Percentiles rank a stretch among this genome's conserved stretches.
phyloP scores from a whole-genome alignment of 2,329 filamentous ascomycete species.

The Colletotrichum musicola region DNA sequence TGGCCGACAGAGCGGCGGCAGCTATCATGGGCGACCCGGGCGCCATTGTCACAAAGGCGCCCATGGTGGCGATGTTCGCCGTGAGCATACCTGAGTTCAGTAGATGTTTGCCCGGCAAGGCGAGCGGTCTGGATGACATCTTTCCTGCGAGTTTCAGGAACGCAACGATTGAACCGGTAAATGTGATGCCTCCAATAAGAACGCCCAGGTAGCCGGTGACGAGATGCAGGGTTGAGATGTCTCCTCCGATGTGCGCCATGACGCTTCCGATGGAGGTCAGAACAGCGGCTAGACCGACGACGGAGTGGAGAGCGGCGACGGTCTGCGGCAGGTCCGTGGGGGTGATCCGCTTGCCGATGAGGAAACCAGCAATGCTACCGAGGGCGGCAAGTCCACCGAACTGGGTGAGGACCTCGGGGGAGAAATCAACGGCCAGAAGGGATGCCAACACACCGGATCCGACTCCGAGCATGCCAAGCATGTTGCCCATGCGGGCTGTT shows the following conservation, averaged over 20 bases:
- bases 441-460: conserved; percentile 86
- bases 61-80: conserved; percentile 85
- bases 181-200: conserved; percentile 88
- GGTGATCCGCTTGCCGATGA: conserved; percentile 89
- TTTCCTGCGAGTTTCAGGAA: conserved; percentile 88
- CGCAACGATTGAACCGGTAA: conserved; percentile 90
- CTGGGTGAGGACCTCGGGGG: conserved; percentile 81
- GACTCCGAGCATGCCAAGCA: conserved; percentile 88
- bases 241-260: conserved; percentile 61
- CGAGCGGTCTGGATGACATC: conserved; percentile 82
- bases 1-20: conserved; percentile 81
- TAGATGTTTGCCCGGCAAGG: conserved; percentile 79
- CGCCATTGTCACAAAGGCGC: conserved; percentile 84
- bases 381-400: conserved; percentile 81
- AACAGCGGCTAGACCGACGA: conserved; percentile 89
- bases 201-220: conserved; percentile 90
- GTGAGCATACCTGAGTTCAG: conserved; percentile 82
- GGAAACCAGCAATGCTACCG: conserved; percentile 76
- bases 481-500: conserved; percentile 87
- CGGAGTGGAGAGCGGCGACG: conserved; percentile 88
- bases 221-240: conserved; percentile 83
- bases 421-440: conserved; percentile 83
- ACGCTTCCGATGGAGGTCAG: conserved; percentile 90
- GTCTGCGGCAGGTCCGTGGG: conserved; percentile 91
- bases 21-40: conserved; percentile 84